Conservation (phyloP, 768 basidiomycete species). For the Russula brevipes region DNA sequence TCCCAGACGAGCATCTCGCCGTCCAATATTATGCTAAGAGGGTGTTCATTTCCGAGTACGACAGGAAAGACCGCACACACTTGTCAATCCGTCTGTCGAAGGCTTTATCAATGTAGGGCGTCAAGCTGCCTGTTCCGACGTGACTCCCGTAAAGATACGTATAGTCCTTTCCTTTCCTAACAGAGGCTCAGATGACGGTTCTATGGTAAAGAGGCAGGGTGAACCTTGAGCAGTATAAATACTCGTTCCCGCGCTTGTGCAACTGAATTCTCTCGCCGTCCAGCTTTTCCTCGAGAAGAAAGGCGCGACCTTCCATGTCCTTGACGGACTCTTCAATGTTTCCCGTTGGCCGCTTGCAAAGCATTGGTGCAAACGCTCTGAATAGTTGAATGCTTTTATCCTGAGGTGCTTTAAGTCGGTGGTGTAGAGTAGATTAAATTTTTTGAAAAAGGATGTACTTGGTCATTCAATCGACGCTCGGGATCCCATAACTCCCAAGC, state of each 20-base stretch:
- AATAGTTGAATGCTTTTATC: constrained; percentile 82
- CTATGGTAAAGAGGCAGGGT: constrained; percentile 9
- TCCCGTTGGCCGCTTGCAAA: constrained; percentile 82
- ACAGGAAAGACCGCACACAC: constrained; percentile 42
- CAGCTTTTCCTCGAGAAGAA: constrained; percentile 94
- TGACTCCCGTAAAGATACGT: constrained; percentile 89
- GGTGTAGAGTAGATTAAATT: neutral
- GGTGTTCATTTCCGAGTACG: neutral
- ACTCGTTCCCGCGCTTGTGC: constrained; percentile 88
- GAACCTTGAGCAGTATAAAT: constrained; percentile 88
- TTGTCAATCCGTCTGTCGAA: constrained; percentile 75
- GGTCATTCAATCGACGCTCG: constrained; percentile 53
- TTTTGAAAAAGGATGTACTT: constrained; percentile 37
- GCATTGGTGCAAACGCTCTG: constrained; percentile 88
- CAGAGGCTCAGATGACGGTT: neutral
- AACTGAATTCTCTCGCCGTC: constrained; percentile 97
- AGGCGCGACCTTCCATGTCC: constrained; percentile 72
- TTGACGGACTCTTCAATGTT: constrained; percentile 80
- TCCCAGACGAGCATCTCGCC: constrained; percentile 99
- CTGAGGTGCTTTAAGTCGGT: constrained; percentile 34
- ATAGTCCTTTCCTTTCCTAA: constrained; percentile 85
- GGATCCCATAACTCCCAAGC: constrained; percentile 86
- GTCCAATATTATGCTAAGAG: constrained; percentile 78
- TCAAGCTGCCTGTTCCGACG: constrained; percentile 77
- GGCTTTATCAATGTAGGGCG: constrained; percentile 73